phyloP scores from a whole-genome alignment of 768 basidiomycete species.

The Boletus pseudopeckii region DNA sequence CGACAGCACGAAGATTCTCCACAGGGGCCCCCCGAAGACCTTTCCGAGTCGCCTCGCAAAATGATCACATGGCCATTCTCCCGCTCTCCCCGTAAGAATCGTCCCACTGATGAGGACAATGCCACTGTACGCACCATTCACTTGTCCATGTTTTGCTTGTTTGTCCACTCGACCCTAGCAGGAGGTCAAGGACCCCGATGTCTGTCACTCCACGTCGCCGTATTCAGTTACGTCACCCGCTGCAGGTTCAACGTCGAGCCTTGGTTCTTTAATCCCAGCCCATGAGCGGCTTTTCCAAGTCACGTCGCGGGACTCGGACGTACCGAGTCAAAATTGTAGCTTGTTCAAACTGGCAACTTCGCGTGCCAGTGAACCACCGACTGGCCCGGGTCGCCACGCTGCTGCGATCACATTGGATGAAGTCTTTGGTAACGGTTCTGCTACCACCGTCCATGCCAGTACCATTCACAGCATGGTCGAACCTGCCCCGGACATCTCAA shows the following conservation, averaged over 20 bases:
- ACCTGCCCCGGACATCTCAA: background rate
- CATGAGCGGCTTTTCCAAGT: conserved; percentile 25
- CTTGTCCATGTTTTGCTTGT: background rate
- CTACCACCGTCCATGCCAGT: conserved; percentile 1
- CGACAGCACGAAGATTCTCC: conserved; percentile 2
- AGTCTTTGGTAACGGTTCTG: conserved; percentile 6
- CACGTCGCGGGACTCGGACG: conserved; percentile 10
- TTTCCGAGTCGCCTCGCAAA: conserved; percentile 22
- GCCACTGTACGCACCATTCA: conserved; percentile 11
- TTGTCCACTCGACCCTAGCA: conserved; percentile 5
- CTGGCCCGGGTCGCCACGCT: background rate
- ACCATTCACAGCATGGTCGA: background rate
- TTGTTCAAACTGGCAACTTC: background rate
- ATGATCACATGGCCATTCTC: conserved; percentile 31
- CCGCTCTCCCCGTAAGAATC: conserved; percentile 23
- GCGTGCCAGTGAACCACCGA: background rate
- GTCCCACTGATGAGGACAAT: conserved; percentile 3
- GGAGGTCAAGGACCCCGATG: conserved; percentile 7
- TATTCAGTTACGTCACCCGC: conserved; percentile 19
- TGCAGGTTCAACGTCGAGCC: conserved; percentile 26
- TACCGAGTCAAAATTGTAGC: background rate
- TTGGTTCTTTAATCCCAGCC: conserved; percentile 28
- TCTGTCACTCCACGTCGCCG: background rate
- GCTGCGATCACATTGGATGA: conserved; percentile 2
- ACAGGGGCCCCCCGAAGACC: conserved; percentile 10